Conservation (phyloP, 345 rosid species). For the Camelina hispida region DNA sequence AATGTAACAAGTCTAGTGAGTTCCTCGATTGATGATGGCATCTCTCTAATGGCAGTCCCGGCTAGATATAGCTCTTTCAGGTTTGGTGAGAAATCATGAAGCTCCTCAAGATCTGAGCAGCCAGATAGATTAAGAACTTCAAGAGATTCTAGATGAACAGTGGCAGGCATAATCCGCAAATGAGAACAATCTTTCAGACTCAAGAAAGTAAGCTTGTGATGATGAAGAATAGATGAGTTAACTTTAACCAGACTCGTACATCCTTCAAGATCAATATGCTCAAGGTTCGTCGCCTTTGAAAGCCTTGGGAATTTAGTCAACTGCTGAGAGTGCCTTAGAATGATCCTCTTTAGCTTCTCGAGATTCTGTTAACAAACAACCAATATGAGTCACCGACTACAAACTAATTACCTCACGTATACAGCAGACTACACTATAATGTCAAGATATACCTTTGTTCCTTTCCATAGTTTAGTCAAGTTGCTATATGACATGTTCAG, state of each 20-base stretch:
- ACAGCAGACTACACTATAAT: not conserved
- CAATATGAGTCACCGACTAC: not conserved
- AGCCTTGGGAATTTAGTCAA: slow-evolving; percentile 25
- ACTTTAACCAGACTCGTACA: slow-evolving; percentile 33
- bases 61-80: slow-evolving; percentile 33
- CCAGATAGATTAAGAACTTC: slow-evolving; percentile 39
- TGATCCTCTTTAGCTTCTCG: slow-evolving; percentile 29
- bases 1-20: slow-evolving; percentile 33
- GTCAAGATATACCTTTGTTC: slow-evolving; percentile 26
- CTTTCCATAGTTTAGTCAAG: slow-evolving; percentile 36
- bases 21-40: not conserved
- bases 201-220: slow-evolving; percentile 33
- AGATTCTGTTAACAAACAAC: slow-evolving; percentile 33
- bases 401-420: not conserved
- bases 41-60: slow-evolving; percentile 15
- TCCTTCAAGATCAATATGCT: slow-evolving; percentile 43
- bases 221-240: slow-evolving; percentile 35
- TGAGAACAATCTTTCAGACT: slow-evolving; percentile 32
- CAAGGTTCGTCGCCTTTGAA: slow-evolving; percentile 31
- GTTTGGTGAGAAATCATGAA: slow-evolving; percentile 30
- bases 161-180: slow-evolving; percentile 30
- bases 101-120: slow-evolving; percentile 33
- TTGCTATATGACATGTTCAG: slow-evolving; percentile 34
- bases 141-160: slow-evolving; percentile 28
- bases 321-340: slow-evolving; percentile 25